phyloP scores from a whole-genome alignment of 768 basidiomycete genomes.

The Inosperma sp. region DNA sequence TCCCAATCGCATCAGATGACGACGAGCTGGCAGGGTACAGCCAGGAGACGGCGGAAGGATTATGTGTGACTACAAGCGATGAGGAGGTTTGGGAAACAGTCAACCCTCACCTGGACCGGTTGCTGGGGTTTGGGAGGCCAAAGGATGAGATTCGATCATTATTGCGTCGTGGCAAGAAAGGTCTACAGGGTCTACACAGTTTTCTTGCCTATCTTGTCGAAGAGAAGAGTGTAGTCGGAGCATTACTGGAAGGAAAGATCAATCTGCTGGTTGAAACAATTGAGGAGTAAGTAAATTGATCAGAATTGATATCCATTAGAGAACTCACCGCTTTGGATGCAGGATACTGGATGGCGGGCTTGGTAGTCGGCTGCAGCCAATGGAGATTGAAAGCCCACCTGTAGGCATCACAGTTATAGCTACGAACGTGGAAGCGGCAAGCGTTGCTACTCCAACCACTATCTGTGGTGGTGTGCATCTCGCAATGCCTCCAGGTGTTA shows the following conservation, averaged over 20 bases:
- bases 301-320: background rate
- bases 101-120: background rate
- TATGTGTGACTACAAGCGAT: background rate
- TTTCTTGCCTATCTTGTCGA: slow-evolving; percentile 2
- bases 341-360: too few species aligned
- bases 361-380: too few species aligned
- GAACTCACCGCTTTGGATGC: background rate
- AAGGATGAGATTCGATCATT: background rate
- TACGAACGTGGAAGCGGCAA: background rate
- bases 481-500: slow-evolving; percentile 1
- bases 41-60: background rate
- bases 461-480: background rate
- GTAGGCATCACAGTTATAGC: background rate
- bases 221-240: slow-evolving; percentile 2
- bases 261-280: background rate
- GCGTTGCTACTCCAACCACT: background rate
- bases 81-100: slow-evolving; percentile 11
- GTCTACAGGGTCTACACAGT: background rate
- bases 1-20: background rate
- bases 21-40: background rate
- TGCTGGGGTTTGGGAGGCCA: slow-evolving; percentile 3
- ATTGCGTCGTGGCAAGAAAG: background rate
- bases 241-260: slow-evolving; percentile 4
- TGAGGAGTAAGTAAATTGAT: background rate
- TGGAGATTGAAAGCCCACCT: background rate